Percentiles rank a stretch among this genome's conserved stretches.
These are phyloP conservation scores for Lentinula boryana DNA, from an alignment of 768 basidiomycete species.

Conservation along the genomic window DNA sequence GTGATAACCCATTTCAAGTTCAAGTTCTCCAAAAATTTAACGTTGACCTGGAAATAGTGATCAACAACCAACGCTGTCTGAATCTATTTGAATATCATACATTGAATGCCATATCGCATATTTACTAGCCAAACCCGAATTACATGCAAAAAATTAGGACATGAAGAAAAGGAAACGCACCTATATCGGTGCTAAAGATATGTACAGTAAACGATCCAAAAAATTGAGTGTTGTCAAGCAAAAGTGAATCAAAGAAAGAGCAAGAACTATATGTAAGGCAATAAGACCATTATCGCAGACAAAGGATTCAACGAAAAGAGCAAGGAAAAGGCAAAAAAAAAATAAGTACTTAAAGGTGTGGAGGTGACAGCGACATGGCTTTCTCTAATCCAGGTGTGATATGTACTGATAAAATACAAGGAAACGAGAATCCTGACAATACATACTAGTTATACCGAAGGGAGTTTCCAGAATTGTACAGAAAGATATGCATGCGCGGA, in stretches of 20 bases:
- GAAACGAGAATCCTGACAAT: not conserved
- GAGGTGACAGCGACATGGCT: not conserved
- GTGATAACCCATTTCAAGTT: no score
- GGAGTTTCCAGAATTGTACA: slow-evolving; percentile 3
- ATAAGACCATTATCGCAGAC: not conserved
- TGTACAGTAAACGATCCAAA: not conserved
- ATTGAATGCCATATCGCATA: not conserved
- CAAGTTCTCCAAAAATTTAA: no score
- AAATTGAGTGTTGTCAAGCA: not conserved
- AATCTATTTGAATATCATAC: not conserved
- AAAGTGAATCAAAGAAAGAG: not conserved
- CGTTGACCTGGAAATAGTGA: no score
- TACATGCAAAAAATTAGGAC: not conserved
- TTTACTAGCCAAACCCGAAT: not conserved
- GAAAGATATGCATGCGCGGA: not conserved
- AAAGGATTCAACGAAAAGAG: not conserved
- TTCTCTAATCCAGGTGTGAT: slow-evolving; percentile 8
- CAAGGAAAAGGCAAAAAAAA: not conserved
- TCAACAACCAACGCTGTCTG: not conserved
- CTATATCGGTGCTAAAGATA: not conserved
- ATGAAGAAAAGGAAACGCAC: not conserved
- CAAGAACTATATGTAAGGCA: not conserved
- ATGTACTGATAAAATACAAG: slow-evolving; percentile 8
- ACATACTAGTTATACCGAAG: not conserved
- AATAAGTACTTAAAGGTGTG: not conserved